Percentiles rank a stretch among this genome's conserved stretches.
Conservation (phyloP, 768 basidiomycete species). For the Russula ochroleuca region DNA sequence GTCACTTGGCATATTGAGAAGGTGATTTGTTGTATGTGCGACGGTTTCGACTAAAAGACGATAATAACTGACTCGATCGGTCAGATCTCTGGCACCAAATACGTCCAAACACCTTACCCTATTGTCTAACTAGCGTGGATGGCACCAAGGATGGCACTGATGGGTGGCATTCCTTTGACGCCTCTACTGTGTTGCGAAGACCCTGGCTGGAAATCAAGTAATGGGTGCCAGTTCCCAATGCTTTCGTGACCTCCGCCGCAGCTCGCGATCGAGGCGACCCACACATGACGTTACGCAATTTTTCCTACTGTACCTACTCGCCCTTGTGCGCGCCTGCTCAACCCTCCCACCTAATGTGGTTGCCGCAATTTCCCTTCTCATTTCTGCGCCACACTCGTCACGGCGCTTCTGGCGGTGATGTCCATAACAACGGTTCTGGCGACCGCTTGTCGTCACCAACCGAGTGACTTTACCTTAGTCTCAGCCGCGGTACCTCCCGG, state of each 20-base stretch:
- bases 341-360: background rate
- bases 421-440: background rate
- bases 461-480: background rate
- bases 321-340: background rate
- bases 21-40: too few species aligned
- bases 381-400: background rate
- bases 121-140: too few species aligned
- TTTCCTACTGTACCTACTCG: background rate
- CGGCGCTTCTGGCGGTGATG: background rate
- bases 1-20: constrained; percentile 55
- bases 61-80: constrained; percentile 6
- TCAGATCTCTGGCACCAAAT: constrained; percentile 5
- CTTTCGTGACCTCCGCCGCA: background rate
- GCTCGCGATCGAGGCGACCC: background rate
- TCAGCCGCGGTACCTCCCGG: background rate
- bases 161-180: too few species aligned
- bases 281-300: background rate
- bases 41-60: background rate
- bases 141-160: too few species aligned
- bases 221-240: too few species aligned
- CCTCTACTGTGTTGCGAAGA: too few species aligned
- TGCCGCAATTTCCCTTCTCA: background rate
- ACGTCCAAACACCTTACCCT: constrained; percentile 1
- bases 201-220: too few species aligned
- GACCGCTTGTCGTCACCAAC: background rate